Percentiles rank a stretch among this genome's conserved stretches.
phyloP scores from a whole-genome alignment of 2,329 filamentous ascomycete genomes.

The Emmonsiellopsis sp. region DNA sequence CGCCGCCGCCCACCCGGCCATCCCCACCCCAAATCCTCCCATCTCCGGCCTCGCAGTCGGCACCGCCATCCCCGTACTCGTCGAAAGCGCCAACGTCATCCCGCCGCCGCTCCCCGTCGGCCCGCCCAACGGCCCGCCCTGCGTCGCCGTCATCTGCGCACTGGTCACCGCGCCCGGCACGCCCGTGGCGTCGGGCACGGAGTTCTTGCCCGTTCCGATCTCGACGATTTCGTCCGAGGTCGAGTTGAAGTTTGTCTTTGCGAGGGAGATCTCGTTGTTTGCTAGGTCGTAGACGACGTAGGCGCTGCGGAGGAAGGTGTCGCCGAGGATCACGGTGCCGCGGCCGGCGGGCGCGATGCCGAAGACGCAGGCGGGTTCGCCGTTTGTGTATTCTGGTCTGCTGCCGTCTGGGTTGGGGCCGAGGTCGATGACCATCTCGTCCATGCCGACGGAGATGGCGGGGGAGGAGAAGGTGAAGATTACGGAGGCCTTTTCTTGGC shows the following conservation, averaged over 20 bases:
- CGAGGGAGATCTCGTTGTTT: conserved; percentile 62
- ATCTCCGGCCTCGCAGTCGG: conserved; percentile 8
- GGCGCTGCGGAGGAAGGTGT: conserved; percentile 64
- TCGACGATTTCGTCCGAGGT: conserved; percentile 40
- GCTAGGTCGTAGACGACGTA: conserved; percentile 68
- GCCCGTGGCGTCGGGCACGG: conserved; percentile 41
- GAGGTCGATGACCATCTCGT: conserved; percentile 55
- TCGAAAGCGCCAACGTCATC: not conserved
- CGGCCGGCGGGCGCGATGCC: conserved; percentile 52
- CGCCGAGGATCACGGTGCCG: conserved; percentile 56
- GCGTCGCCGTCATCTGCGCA: conserved; percentile 9
- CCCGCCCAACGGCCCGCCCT: conserved; percentile 8
- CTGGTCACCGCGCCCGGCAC: conserved; percentile 15
- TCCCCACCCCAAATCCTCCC: not conserved
- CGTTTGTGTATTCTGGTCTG: conserved; percentile 45
- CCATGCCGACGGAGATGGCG: conserved; percentile 44
- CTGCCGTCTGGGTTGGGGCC: conserved; percentile 37
- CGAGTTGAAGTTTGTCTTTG: conserved; percentile 55
- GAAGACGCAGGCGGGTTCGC: conserved; percentile 53
- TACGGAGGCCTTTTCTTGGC: conserved; percentile 36
- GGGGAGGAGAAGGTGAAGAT: conserved; percentile 47
- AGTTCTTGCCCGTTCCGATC: conserved; percentile 38
- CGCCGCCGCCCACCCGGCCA: conserved; percentile 8
- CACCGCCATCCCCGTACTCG: not conserved
- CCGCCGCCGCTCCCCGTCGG: conserved; percentile 7